Percentiles rank a stretch among this genome's conserved stretches.
These are phyloP conservation scores for Eucalyptus decipiens DNA, from an alignment of 345 rosid species.

Conservation along the genomic window DNA sequence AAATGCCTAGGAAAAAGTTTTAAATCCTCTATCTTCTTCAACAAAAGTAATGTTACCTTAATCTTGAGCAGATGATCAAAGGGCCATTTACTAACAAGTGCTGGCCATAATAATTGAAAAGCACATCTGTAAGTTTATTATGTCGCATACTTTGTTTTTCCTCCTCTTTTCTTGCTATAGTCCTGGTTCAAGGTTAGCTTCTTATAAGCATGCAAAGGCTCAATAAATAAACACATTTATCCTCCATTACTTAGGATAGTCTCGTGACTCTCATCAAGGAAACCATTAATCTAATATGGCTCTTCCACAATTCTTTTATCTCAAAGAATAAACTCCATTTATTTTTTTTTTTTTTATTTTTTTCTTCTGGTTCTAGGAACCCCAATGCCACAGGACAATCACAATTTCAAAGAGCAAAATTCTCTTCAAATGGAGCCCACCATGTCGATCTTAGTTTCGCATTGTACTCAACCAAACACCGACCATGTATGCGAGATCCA, in stretches of 20 bases:
- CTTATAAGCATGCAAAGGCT: not conserved
- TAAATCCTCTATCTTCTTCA: not conserved
- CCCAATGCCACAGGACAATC: not conserved
- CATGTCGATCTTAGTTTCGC: not conserved
- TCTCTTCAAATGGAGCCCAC: not conserved
- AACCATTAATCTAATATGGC: not conserved
- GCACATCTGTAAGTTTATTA: not conserved
- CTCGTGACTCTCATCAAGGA: not conserved
- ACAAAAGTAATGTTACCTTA: not conserved
- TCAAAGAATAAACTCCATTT: not conserved
- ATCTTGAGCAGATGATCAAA: not conserved
- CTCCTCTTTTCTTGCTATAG: not conserved
- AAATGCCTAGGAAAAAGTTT: not conserved
- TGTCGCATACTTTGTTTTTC: not conserved
- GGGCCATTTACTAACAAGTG: not conserved
- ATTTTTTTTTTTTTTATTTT: too few species aligned
- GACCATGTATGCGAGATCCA: not conserved
- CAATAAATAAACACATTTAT: not conserved
- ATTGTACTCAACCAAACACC: not conserved
- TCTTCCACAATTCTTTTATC: not conserved
- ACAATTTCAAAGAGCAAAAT: not conserved
- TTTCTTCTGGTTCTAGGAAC: not conserved
- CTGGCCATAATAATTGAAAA: not conserved
- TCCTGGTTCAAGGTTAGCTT: not conserved
- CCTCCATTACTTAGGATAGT: not conserved